phyloP scores from a whole-genome alignment of 768 basidiomycete species.

The Lactarius deliciosus region DNA sequence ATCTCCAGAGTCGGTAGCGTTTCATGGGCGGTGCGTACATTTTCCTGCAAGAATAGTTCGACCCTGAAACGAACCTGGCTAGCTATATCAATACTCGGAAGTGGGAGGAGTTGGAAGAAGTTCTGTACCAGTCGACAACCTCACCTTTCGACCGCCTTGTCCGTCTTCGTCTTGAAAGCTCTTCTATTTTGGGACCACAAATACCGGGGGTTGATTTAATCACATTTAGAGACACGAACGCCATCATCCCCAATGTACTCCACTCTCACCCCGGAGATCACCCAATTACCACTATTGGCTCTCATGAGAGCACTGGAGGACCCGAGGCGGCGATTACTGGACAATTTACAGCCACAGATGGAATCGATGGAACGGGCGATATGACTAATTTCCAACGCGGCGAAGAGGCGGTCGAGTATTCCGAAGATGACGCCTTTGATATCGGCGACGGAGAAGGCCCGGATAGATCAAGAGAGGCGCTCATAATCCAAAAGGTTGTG shows the following conservation, averaged over 20 bases:
- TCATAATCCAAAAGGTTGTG: constrained; percentile 12
- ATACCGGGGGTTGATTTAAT: not conserved
- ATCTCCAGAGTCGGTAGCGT: constrained; percentile 2
- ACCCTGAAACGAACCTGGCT: not conserved
- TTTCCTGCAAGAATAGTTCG: no score
- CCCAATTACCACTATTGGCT: not conserved
- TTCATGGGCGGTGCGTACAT: constrained; percentile 10
- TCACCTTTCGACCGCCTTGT: constrained; percentile 17
- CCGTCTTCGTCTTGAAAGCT: not conserved
- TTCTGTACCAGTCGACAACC: constrained; percentile 12
- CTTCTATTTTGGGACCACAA: not conserved
- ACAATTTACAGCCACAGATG: not conserved
- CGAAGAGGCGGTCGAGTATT: constrained; percentile 8
- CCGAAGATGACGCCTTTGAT: not conserved
- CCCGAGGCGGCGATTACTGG: not conserved
- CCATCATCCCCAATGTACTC: constrained; percentile 11
- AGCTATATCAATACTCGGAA: constrained; percentile 1
- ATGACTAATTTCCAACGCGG: not conserved
- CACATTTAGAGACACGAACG: not conserved
- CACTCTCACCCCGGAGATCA: not conserved
- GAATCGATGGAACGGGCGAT: not conserved
- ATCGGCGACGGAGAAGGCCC: not conserved
- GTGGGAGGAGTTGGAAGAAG: constrained; percentile 1
- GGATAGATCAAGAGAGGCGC: constrained; percentile 3
- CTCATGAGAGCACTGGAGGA: not conserved